Conservation (phyloP, 1,284 basidiomycete genomes). For the Cutaneotrichosporon mucoides region DNA sequence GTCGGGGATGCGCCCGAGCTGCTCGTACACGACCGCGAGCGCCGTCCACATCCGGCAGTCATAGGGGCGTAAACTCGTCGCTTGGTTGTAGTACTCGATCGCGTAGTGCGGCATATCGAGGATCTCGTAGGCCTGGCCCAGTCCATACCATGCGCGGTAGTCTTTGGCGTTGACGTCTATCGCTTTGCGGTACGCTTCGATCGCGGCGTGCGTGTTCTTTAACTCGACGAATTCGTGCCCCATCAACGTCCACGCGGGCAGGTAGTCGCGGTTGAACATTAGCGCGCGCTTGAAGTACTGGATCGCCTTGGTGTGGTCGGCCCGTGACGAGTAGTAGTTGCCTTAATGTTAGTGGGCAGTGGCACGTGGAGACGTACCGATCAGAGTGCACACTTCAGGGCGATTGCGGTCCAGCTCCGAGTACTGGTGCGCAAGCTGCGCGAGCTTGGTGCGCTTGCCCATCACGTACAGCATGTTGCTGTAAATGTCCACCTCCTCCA, state of each 20-base stretch:
- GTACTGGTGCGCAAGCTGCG: slow-evolving; percentile 87
- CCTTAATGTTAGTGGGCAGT: slow-evolving; percentile 53
- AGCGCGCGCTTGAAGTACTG: slow-evolving; percentile 92
- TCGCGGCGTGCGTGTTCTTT: slow-evolving; percentile 98
- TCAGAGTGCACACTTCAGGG: slow-evolving; percentile 90
- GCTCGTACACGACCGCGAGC: slow-evolving; percentile 88
- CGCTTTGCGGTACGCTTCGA: slow-evolving; percentile 93
- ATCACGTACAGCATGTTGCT: slow-evolving; percentile 97
- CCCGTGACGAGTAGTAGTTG: slow-evolving; percentile 90
- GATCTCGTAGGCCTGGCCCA: slow-evolving; percentile 96
- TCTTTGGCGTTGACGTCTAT: slow-evolving; percentile 95
- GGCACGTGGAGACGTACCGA: slow-evolving; percentile 60
- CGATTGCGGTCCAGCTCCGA: slow-evolving; percentile 80
- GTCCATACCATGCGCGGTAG: slow-evolving; percentile 96
- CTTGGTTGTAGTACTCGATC: slow-evolving; percentile 93
- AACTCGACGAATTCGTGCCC: slow-evolving; percentile 98
- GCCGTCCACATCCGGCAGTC: slow-evolving; percentile 96
- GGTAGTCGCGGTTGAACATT: slow-evolving; percentile 86
- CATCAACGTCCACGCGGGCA: slow-evolving; percentile 98
- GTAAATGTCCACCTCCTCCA: slow-evolving; percentile 94
- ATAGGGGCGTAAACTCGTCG: slow-evolving; percentile 87
- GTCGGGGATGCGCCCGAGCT: slow-evolving; percentile 71
- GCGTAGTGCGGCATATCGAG: slow-evolving; percentile 96
- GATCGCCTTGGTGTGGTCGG: slow-evolving; percentile 93
- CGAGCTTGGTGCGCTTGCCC: slow-evolving; percentile 80